A percentile compares a stretch with the other conserved stretches of the same genome.
Conservation (phyloP, 1,284 basidiomycete genomes). For the Phaffia rhodozyma region DNA sequence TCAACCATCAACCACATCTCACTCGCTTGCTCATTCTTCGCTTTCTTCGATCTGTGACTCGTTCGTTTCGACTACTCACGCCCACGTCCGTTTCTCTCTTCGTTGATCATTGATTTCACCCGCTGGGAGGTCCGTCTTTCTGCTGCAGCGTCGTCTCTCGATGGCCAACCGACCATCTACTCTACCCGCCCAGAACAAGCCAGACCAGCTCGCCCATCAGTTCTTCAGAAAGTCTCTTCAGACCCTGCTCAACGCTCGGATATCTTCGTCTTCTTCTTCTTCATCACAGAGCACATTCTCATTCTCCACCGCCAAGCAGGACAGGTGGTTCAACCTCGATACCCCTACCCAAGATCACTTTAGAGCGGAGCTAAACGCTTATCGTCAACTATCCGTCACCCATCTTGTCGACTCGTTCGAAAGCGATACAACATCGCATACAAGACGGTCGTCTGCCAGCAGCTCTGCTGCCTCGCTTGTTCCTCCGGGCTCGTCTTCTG, state of each 20-base stretch:
- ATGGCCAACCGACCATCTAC: slow-evolving; percentile 5
- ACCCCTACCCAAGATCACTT: slow-evolving; percentile 6
- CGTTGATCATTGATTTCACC: too few species aligned
- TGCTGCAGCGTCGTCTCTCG: not conserved
- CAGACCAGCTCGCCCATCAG: slow-evolving; percentile 10
- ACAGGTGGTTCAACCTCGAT: slow-evolving; percentile 14
- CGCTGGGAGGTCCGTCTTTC: too few species aligned
- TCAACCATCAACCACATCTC: too few species aligned
- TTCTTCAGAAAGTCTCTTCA: slow-evolving; percentile 7
- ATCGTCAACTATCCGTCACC: not conserved
- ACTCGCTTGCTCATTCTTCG: not conserved
- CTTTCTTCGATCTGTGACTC: not conserved
- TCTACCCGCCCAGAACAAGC: slow-evolving; percentile 6
- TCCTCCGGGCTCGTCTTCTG: too few species aligned
- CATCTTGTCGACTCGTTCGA: not conserved
- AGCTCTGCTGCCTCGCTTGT: too few species aligned
- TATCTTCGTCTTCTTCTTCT: not conserved
- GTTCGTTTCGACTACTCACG: not conserved
- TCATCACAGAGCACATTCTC: not conserved
- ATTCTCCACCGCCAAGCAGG: not conserved
- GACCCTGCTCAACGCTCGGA: not conserved
- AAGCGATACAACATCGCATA: too few species aligned
- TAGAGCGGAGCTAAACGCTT: slow-evolving; percentile 1
- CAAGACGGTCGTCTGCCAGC: too few species aligned
- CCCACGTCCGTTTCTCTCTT: too few species aligned